Evolutionary conservation across 768 basidiomycete genomes (phyloP).

Genomic region (Agaricus sinodeliciosus): DNA sequence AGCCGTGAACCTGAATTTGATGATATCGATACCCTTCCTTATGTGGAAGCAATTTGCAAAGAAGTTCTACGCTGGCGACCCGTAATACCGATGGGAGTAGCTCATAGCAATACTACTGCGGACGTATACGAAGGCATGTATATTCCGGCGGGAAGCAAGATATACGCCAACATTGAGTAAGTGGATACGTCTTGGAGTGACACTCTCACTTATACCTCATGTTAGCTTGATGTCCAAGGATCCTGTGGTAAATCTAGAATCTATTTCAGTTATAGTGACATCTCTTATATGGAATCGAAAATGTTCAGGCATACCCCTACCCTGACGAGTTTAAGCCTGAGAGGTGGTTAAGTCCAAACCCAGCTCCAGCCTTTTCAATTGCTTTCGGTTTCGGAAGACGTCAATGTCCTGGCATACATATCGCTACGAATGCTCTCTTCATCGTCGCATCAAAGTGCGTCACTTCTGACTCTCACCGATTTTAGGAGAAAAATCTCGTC

Average conservation of each 20-base stretch:
- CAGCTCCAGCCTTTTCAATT: conserved; percentile 21
- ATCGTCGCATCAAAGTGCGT: conserved; percentile 17
- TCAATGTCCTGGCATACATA: conserved; percentile 21
- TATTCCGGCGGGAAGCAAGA: conserved; percentile 26
- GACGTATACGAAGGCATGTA: conserved; percentile 9
- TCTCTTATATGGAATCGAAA: no score
- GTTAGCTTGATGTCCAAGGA: conserved; percentile 19
- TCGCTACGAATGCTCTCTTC: conserved; percentile 20
- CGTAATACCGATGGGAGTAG: conserved; percentile 22
- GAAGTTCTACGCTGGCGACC: conserved; percentile 17
- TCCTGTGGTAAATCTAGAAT: background rate
- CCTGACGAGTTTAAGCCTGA: conserved; percentile 18
- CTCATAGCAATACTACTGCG: conserved; percentile 28
- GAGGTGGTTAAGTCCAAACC: conserved; percentile 14
- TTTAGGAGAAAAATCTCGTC: no score
- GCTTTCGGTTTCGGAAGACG: conserved; percentile 22
- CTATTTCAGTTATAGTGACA: no score
- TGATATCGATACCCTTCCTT: conserved; percentile 17
- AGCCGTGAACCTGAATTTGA: conserved; percentile 20
- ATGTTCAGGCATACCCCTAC: conserved; percentile 14
- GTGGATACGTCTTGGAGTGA: conserved; percentile 2
- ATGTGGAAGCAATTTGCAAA: conserved; percentile 16
- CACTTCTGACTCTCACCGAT: no score
- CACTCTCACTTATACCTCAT: background rate
- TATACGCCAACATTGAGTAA: conserved; percentile 19